These are phyloP conservation scores for Suhomyces kilbournensis DNA, from an alignment of 805 yeast genomes.

Conservation along the genomic window DNA sequence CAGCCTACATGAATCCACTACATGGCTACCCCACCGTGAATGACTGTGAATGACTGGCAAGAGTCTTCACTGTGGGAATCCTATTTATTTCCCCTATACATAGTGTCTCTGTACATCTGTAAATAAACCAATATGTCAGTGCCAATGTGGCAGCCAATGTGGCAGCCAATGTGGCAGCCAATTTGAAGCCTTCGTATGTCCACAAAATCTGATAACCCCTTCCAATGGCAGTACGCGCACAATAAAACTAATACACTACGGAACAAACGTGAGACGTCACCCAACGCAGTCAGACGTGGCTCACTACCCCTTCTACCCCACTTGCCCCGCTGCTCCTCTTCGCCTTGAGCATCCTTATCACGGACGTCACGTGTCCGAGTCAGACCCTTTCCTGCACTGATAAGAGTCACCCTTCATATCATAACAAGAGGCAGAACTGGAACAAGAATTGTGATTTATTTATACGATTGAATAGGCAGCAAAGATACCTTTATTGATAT, in stretches of 20 bases:
- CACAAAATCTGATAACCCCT: neutral
- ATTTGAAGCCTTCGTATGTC: neutral
- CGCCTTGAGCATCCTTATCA: neutral
- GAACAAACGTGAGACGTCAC: neutral
- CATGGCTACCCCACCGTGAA: neutral
- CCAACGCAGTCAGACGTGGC: neutral
- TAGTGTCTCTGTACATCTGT: neutral
- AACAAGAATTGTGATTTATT: neutral
- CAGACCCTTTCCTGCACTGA: neutral
- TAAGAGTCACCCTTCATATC: neutral
- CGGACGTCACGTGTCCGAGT: neutral
- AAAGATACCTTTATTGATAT: neutral
- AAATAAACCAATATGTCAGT: neutral
- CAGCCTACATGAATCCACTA: neutral
- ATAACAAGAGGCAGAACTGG: neutral
- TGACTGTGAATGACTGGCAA: neutral
- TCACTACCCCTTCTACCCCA: neutral
- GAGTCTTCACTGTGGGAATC: neutral
- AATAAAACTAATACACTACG: neutral
- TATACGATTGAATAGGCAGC: neutral
- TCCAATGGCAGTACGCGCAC: neutral
- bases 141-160: neutral
- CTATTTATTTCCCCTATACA: neutral
- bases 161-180: neutral
- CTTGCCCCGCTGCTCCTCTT: constrained; percentile 1